phyloP scores from a whole-genome alignment of 2,329 filamentous ascomycete species.

The Exophiala sp. region DNA sequence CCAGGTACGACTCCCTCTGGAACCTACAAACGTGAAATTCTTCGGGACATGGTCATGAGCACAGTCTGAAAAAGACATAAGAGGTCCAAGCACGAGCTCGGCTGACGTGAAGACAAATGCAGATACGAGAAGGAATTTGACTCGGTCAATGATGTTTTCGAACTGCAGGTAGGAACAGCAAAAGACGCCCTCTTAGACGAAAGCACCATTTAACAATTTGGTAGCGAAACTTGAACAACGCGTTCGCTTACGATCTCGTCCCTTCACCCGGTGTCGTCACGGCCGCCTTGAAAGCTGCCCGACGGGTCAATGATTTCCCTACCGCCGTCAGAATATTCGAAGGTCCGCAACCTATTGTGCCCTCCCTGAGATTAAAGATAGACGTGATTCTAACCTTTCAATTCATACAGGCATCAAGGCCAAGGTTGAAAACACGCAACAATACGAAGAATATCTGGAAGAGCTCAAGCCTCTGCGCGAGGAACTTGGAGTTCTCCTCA shows the following conservation, averaged over 20 bases:
- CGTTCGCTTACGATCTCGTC: conserved; percentile 99
- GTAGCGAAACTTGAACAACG: conserved; percentile 96
- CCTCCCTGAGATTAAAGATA: not conserved
- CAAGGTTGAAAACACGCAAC: conserved; percentile 97
- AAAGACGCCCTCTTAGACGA: not conserved
- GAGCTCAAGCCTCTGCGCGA: conserved; percentile 89
- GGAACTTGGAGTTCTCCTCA: conserved; percentile 85
- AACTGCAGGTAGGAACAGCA: conserved; percentile 73
- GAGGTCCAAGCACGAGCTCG: conserved; percentile 30
- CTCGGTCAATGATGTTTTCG: conserved; percentile 93
- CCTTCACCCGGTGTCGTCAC: conserved; percentile 85
- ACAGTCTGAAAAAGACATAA: not conserved
- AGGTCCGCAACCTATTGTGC: conserved; percentile 55
- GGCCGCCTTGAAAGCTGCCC: conserved; percentile 86
- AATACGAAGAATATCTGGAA: conserved; percentile 86
- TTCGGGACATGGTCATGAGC: not conserved
- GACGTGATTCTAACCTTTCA: conserved; percentile 6
- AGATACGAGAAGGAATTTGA: conserved; percentile 99
- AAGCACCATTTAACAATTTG: conserved; percentile 6
- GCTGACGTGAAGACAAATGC: conserved; percentile 29
- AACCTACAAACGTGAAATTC: not conserved
- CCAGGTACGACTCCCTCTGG: conserved; percentile 60
- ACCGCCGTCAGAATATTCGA: conserved; percentile 98
- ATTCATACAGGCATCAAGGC: conserved; percentile 77
- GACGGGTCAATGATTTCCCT: conserved; percentile 96